Evolutionary conservation across 257 asterid species (phyloP), one percentile per base, ranked within the genome.

Genomic region (Verbena officinalis): DNA sequence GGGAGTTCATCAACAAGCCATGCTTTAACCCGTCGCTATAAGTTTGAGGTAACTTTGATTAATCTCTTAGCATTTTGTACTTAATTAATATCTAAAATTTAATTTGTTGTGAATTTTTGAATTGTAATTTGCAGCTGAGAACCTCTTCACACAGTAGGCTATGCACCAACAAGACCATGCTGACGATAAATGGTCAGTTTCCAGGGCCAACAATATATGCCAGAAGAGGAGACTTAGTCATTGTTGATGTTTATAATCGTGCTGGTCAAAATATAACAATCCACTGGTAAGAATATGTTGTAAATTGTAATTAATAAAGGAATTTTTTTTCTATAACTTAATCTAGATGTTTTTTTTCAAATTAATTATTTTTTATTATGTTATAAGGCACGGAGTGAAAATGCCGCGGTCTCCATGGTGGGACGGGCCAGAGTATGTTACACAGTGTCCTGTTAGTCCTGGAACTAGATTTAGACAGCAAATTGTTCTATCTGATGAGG

Each of bases 381-480:
- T n/a, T n/a, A n/a, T n/a, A n/a, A 87, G 95, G 95, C 95, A 82
- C 42, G 95, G 95, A 23, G 91, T 84, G 64, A 77, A 71, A 52
- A 83, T 74, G 75, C 84, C 81, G 8, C 75, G 88, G 39, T 76
- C 70, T 71, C 95, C 92, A 27, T 87, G 95, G 95, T 54, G 89
- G 0, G 92, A 87, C 15, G 92, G 95, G 0, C 88, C 92, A 0
- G 90, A 73, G 62, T 87, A 55, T 4, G 70, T 87, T 3, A 87
- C 95, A 0, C 95, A 83, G 10, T 84, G 95, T 51, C 95, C 95
- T 0, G 62, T 87, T 17, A 63, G 42, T 2, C 89, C 92, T 0
- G 92, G 90, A 7, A 42, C 68, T 0, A 77, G 9, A 11, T 87
- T 84, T 10, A 73, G 59, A 7, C 90, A 87, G 23, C 73, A 65